These are phyloP conservation scores for Colletotrichum sojae DNA, from an alignment of 2,329 filamentous ascomycete genomes.

Conservation along the genomic window DNA sequence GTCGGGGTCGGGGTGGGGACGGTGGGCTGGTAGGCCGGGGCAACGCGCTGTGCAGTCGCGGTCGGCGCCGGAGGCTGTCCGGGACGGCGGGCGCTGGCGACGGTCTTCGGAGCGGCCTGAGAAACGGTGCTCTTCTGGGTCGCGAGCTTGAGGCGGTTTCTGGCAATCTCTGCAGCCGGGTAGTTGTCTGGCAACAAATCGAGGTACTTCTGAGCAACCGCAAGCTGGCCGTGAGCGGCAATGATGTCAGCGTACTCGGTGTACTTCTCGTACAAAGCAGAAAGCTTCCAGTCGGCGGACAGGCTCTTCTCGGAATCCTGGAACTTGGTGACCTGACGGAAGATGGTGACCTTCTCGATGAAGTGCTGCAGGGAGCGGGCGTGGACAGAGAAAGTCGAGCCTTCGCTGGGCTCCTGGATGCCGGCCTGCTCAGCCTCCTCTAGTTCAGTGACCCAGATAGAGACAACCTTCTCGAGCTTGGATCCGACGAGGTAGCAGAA, in stretches of 20 bases:
- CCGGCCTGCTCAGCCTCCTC: slow-evolving; percentile 85
- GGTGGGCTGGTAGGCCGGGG: slow-evolving; percentile 26
- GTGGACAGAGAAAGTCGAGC: slow-evolving; percentile 92
- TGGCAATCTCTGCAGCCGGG: slow-evolving; percentile 87
- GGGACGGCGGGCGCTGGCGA: slow-evolving; percentile 37
- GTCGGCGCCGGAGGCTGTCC: slow-evolving; percentile 43
- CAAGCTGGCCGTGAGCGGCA: slow-evolving; percentile 88
- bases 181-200: slow-evolving; percentile 87
- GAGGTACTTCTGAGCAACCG: slow-evolving; percentile 91
- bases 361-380: slow-evolving; percentile 90
- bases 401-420: slow-evolving; percentile 76
- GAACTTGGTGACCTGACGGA: slow-evolving; percentile 95
- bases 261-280: slow-evolving; percentile 92
- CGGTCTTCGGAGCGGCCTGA: slow-evolving; percentile 52
- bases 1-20: slow-evolving; percentile 11
- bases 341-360: slow-evolving; percentile 98
- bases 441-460: slow-evolving; percentile 93
- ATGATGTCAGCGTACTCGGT: slow-evolving; percentile 97
- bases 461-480: slow-evolving; percentile 96
- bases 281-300: slow-evolving; percentile 88
- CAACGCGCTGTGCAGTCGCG: neutral
- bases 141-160: slow-evolving; percentile 87
- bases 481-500: slow-evolving; percentile 98
- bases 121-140: slow-evolving; percentile 69
- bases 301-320: slow-evolving; percentile 81